Evolutionary conservation across 805 yeast species (phyloP).

Genomic region (Brettanomyces custersianus): DNA sequence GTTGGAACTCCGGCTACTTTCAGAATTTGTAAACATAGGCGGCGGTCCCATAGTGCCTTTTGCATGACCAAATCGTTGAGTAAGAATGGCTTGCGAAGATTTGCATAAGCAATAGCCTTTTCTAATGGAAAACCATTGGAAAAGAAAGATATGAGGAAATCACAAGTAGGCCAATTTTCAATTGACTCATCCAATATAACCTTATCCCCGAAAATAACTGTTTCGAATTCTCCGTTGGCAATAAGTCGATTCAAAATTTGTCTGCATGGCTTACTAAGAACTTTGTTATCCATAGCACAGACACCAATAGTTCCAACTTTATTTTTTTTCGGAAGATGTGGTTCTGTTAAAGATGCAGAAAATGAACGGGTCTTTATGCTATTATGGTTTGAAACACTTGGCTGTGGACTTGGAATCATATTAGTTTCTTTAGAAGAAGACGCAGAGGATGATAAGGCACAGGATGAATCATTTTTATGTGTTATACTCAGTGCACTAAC

Average conservation of each 20-base stretch:
- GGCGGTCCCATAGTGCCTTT: slow-evolving; percentile 94
- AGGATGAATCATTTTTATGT: slow-evolving; percentile 4
- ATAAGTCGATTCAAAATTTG: slow-evolving; percentile 80
- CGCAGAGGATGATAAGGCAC: slow-evolving; percentile 1
- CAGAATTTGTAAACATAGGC: slow-evolving; percentile 72
- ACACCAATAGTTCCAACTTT: slow-evolving; percentile 92
- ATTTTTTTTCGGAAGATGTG: slow-evolving; percentile 42
- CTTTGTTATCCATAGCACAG: slow-evolving; percentile 98
- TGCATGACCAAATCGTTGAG: slow-evolving; percentile 88
- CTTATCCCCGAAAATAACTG: slow-evolving; percentile 94
- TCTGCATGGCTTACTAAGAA: slow-evolving; percentile 90
- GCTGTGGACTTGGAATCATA: slow-evolving; percentile 1
- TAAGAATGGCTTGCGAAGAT: slow-evolving; percentile 79
- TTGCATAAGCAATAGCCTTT: slow-evolving; percentile 86
- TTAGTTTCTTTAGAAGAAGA: neutral
- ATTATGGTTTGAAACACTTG: neutral
- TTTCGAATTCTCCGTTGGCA: slow-evolving; percentile 91
- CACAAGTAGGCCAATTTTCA: slow-evolving; percentile 99
- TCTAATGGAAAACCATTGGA: slow-evolving; percentile 95
- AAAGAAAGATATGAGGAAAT: slow-evolving; percentile 85
- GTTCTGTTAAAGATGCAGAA: slow-evolving; percentile 27
- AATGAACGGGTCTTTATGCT: slow-evolving; percentile 19
- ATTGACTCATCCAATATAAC: slow-evolving; percentile 87
- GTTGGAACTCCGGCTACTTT: slow-evolving; percentile 83
- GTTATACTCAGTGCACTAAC: slow-evolving; percentile 23